phyloP scores from a whole-genome alignment of 2,329 filamentous ascomycete genomes.

The Exophiala sideris region DNA sequence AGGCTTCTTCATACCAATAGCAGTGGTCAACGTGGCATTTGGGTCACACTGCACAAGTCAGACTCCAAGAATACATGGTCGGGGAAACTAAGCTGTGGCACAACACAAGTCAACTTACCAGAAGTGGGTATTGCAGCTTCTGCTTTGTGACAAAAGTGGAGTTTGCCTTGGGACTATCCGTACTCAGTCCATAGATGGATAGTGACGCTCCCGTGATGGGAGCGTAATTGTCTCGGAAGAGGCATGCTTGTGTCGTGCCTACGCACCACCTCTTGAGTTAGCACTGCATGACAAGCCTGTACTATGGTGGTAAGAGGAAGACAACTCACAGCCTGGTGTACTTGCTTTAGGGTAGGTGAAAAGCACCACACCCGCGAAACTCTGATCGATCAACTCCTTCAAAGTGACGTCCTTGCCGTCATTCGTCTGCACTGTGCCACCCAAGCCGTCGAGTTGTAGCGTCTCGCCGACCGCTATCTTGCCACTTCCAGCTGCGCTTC shows the following conservation, averaged over 20 bases:
- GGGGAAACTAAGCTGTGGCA: neutral
- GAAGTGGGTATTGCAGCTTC: constrained; percentile 78
- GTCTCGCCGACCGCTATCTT: constrained; percentile 47
- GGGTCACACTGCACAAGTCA: constrained; percentile 61
- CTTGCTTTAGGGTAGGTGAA: constrained; percentile 93
- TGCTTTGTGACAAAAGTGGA: constrained; percentile 90
- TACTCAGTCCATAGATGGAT: constrained; percentile 83
- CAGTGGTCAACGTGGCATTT: constrained; percentile 67
- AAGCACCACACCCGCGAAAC: constrained; percentile 67
- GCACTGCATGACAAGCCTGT: neutral
- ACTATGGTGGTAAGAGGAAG: neutral
- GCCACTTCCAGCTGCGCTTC: constrained; percentile 17
- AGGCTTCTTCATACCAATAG: constrained; percentile 89
- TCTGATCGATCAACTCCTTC: constrained; percentile 75
- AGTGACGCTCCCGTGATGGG: constrained; percentile 74
- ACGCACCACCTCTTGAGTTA: neutral
- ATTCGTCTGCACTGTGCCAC: constrained; percentile 75
- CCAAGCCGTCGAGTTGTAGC: constrained; percentile 54
- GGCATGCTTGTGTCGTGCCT: constrained; percentile 91
- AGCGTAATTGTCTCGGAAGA: constrained; percentile 83
- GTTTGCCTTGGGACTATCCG: constrained; percentile 86
- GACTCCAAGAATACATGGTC: neutral
- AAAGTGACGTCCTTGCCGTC: constrained; percentile 78
- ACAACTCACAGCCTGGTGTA: constrained; percentile 75
- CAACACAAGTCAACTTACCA: constrained; percentile 38